Conservation (phyloP, 2,329 filamentous ascomycete genomes). For the Colletotrichum tropicicola region DNA sequence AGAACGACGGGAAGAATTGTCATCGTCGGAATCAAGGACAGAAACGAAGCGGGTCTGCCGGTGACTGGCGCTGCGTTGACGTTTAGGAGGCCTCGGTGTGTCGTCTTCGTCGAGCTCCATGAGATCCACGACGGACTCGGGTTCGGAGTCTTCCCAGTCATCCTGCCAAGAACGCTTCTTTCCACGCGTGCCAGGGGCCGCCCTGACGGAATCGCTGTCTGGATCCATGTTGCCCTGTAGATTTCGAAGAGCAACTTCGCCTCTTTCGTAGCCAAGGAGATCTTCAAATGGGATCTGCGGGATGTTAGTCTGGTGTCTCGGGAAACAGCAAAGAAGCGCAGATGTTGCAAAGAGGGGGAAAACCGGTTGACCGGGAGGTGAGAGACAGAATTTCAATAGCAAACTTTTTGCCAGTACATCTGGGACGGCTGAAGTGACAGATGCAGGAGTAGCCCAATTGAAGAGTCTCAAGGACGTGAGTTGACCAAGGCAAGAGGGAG, state of each 20-base stretch:
- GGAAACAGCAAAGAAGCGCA: neutral
- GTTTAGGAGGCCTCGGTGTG: neutral
- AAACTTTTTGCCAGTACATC: too few species aligned
- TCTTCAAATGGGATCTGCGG: constrained; percentile 18
- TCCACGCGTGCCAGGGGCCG: neutral
- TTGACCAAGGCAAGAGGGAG: too few species aligned
- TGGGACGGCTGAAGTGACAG: too few species aligned
- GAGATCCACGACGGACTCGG: neutral
- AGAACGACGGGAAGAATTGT: constrained; percentile 1
- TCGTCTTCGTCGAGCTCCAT: constrained; percentile 14
- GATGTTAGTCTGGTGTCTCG: neutral
- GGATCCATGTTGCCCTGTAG: constrained; percentile 1
- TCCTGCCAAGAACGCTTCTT: constrained; percentile 20
- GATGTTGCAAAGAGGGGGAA: too few species aligned
- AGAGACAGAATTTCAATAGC: too few species aligned
- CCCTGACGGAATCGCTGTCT: neutral
- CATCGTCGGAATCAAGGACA: constrained; percentile 10
- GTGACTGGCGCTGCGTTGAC: neutral
- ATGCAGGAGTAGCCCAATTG: too few species aligned
- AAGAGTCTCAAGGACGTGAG: too few species aligned
- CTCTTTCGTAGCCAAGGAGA: constrained; percentile 7
- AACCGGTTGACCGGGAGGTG: too few species aligned
- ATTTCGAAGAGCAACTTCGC: constrained; percentile 8
- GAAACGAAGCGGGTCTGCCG: neutral
- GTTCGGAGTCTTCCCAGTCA: neutral